Base-by-base conservation (phyloP, 2,329 filamentous ascomycete species). In the Cladophialophora exuberans region DNA sequence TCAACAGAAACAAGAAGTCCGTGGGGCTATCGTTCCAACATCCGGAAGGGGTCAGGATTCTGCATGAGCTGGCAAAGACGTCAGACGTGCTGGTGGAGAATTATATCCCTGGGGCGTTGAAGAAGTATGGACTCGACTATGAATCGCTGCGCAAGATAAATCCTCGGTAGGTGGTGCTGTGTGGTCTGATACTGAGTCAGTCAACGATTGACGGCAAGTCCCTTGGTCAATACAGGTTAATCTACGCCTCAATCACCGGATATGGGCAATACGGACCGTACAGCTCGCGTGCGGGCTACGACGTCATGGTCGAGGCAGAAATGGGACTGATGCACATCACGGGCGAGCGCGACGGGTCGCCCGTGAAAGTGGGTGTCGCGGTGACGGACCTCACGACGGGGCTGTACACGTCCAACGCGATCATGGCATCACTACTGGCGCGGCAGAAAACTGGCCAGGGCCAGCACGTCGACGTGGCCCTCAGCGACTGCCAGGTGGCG, bases 251-350 rank as follows among this genome's bases (percentile, higher is more conserved):
- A 64, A 96, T 99, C 65, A 99, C 94, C 0, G 94, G 94, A 1
- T 99, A 97, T 68, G 94, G 94, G 2, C 94, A 99, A 70, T 96
- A 89, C 1, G 94, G 94, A 0, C 94, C 94, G 0, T 96, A 96
- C 72, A 84, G 87, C 4, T 83, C 85, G 61, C 83, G 94, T 11
- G 91, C 94, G 3, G 94, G 94, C 3, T 99, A 99, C 78, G 94
- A 99, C 73, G 94, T 99, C 64, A 99, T 99, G 93, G 93, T 99
- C 9, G 94, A 99, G 76, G 94, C 94, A 56, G 94, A 97, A 70
- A 92, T 99, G 75, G 94, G 94, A 1, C 76, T 99, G 53, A 99
- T 99, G 94, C 94, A 99, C 74, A 97, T 99, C 65, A 99, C 94
- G 0, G 94, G 94, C 26, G 83, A 83, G 58, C 82, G 92, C 52